A percentile compares a stretch with the other conserved stretches of the same genome.
These are phyloP conservation scores for Citrus sp. DNA, from an alignment of 345 rosid genomes.

Conservation along the genomic window DNA sequence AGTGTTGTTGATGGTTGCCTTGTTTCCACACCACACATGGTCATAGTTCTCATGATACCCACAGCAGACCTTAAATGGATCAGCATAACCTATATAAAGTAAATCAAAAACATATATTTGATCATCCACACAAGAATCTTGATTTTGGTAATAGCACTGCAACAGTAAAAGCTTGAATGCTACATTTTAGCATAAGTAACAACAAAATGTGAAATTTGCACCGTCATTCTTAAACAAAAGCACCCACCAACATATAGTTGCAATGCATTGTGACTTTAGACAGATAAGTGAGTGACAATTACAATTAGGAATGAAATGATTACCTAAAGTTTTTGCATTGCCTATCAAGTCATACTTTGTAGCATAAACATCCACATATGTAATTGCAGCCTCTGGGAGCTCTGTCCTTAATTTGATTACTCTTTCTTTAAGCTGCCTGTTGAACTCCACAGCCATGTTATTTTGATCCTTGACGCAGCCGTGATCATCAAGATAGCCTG, in stretches of 20 bases:
- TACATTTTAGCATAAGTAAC: background rate
- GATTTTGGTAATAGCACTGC: background rate
- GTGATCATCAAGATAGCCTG: conserved; percentile 57
- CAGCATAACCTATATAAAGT: conserved; percentile 39
- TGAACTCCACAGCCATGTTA: conserved; percentile 72
- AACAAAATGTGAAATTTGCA: background rate
- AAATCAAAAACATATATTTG: background rate
- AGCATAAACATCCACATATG: conserved; percentile 74
- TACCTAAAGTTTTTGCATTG: conserved; percentile 62
- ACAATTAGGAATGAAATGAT: background rate
- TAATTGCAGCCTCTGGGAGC: conserved; percentile 65
- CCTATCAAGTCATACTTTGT: conserved; percentile 72
- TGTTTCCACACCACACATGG: conserved; percentile 60
- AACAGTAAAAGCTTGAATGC: background rate
- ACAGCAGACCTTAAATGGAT: conserved; percentile 56
- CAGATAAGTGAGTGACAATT: background rate
- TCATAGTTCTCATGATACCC: conserved; percentile 51
- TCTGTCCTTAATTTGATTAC: conserved; percentile 48
- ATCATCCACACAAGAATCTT: background rate
- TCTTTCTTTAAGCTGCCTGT: conserved; percentile 59
- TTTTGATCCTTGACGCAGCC: conserved; percentile 84
- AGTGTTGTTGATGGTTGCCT: conserved; percentile 34
- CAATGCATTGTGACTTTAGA: background rate
- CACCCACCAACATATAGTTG: background rate
- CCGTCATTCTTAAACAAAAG: background rate